phyloP scores from a whole-genome alignment of 2,329 filamentous ascomycete genomes.

The Fusarium falciforme region DNA sequence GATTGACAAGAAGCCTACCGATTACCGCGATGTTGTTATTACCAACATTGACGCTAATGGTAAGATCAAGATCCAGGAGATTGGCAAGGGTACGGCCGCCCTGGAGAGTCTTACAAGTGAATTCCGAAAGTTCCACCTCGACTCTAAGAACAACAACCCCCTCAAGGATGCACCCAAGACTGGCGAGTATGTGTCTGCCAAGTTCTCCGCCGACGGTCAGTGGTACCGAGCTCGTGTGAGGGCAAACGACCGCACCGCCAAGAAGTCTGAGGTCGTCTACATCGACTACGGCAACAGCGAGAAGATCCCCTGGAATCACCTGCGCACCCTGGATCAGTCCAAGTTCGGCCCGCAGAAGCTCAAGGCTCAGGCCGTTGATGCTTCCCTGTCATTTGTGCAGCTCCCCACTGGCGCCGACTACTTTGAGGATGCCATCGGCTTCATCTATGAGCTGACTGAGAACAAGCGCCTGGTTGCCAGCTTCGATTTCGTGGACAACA shows the following conservation, averaged over 20 bases:
- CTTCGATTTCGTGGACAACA: constrained; percentile 83
- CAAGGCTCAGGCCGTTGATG: constrained; percentile 87
- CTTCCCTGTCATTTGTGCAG: constrained; percentile 88
- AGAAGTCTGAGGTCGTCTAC: constrained; percentile 91
- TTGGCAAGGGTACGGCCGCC: constrained; percentile 86
- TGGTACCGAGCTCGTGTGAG: constrained; percentile 96
- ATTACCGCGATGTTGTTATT: constrained; percentile 94
- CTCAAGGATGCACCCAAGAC: constrained; percentile 84
- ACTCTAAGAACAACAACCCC: constrained; percentile 80
- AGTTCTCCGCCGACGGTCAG: constrained; percentile 87
- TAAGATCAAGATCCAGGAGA: constrained; percentile 89
- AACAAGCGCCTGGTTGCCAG: constrained; percentile 86
- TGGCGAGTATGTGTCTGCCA: constrained; percentile 90
- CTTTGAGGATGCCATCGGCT: constrained; percentile 80
- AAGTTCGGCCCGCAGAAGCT: constrained; percentile 87
- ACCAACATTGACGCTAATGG: constrained; percentile 88
- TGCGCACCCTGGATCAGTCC: constrained; percentile 82
- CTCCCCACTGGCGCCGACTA: constrained; percentile 87
- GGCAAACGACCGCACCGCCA: constrained; percentile 90
- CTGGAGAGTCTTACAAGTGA: constrained; percentile 90
- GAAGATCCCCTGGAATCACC: constrained; percentile 83
- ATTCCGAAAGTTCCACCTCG: constrained; percentile 91
- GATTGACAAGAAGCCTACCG: constrained; percentile 74
- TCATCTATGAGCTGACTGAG: constrained; percentile 79
- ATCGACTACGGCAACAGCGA: constrained; percentile 98